Evolutionary conservation across 2,329 filamentous ascomycete species (phyloP).

Genomic region (Venturia oleaginea): DNA sequence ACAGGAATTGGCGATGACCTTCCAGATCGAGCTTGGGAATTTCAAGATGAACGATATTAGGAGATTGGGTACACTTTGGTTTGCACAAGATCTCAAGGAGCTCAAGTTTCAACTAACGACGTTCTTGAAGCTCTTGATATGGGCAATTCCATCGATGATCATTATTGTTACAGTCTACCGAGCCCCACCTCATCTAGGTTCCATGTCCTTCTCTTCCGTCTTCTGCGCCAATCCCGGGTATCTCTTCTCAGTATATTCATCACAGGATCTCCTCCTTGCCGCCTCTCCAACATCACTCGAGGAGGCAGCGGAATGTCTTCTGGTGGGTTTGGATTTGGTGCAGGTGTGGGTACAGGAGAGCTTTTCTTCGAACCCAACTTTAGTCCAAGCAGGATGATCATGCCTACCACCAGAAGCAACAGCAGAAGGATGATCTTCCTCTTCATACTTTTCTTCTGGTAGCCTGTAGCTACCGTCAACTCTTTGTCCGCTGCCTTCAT

Average conservation of each 20-base stretch:
- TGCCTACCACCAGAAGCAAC: constrained; percentile 69
- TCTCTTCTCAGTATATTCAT: background rate
- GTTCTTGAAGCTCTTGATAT: background rate
- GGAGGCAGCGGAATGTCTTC: background rate
- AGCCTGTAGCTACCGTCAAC: constrained; percentile 75
- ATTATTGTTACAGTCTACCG: background rate
- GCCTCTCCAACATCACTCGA: background rate
- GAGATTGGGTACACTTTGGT: no score
- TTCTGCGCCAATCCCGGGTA: background rate
- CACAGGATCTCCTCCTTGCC: background rate
- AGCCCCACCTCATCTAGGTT: background rate
- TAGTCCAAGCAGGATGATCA: constrained; percentile 77
- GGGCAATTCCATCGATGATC: background rate
- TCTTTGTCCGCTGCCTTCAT: constrained; percentile 92
- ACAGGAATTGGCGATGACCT: no score
- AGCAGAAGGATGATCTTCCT: constrained; percentile 89
- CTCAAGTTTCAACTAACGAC: no score
- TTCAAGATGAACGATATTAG: no score
- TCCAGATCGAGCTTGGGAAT: no score
- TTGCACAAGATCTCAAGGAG: no score
- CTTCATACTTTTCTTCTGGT: constrained; percentile 82
- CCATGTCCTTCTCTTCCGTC: constrained; percentile 1
- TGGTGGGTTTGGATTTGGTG: background rate
- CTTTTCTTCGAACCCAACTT: constrained; percentile 54
- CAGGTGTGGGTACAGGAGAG: constrained; percentile 15